Conservation (phyloP, 2,329 filamentous ascomycete species). For the Waltergamsia citrina region DNA sequence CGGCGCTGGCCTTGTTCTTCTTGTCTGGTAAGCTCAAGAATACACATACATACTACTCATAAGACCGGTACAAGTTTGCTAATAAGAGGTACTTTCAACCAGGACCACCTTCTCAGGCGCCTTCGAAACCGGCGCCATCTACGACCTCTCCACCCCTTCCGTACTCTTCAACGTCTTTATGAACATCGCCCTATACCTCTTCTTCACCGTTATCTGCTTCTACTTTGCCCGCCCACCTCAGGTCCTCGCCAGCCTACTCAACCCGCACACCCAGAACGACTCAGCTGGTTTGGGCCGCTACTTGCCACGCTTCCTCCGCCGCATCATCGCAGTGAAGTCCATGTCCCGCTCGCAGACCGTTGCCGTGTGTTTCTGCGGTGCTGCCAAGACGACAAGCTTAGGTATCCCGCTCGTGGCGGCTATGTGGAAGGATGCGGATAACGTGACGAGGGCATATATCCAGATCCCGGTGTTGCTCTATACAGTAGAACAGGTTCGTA, state of each 20-base stretch:
- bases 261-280: constrained; percentile 18
- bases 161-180: constrained; percentile 60
- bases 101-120: constrained; percentile 61
- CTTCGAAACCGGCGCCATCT: constrained; percentile 55
- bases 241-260: constrained; percentile 19
- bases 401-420: constrained; percentile 59
- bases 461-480: constrained; percentile 57
- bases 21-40: constrained; percentile 32
- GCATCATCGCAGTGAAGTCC: constrained; percentile 35
- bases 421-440: constrained; percentile 52
- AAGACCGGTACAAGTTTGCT: neutral
- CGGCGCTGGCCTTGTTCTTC: constrained; percentile 33
- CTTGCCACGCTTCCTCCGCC: constrained; percentile 18
- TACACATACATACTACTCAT: neutral
- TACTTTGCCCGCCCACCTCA: constrained; percentile 33
- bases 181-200: constrained; percentile 50
- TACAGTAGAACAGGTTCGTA: constrained; percentile 41
- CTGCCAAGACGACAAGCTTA: constrained; percentile 63
- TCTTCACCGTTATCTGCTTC: constrained; percentile 56
- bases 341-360: constrained; percentile 54
- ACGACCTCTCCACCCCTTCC: constrained; percentile 46
- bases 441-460: constrained; percentile 45
- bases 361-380: constrained; percentile 64
- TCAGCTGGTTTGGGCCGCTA: constrained; percentile 12
- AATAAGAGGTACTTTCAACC: constrained; percentile 25